phyloP scores from a whole-genome alignment of 208 protist species.

The Leptomonas seymouri region DNA sequence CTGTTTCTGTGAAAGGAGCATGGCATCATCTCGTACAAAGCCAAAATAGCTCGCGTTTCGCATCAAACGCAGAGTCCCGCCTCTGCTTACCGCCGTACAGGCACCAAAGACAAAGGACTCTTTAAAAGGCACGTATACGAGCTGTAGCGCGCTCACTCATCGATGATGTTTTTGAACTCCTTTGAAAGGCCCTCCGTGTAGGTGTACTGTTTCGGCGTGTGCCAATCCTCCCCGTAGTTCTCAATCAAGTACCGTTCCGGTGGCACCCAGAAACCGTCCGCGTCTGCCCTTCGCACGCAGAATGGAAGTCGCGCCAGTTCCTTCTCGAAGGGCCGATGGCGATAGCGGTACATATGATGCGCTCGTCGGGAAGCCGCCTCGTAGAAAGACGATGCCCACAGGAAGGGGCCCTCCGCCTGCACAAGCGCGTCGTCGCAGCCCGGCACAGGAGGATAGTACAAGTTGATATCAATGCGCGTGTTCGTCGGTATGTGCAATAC shows the following conservation, averaged over 20 bases:
- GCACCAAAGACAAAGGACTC: background rate
- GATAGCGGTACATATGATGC: conserved; percentile 88
- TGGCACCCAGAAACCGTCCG: conserved; percentile 54
- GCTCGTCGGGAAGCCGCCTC: conserved; percentile 46
- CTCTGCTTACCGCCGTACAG: no score
- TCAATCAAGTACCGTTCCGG: conserved; percentile 72
- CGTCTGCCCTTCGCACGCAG: conserved; percentile 32
- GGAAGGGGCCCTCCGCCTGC: conserved; percentile 42
- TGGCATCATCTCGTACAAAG: no score
- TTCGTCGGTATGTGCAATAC: conserved; percentile 61
- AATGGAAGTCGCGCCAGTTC: conserved; percentile 42
- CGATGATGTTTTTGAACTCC: conserved; percentile 90
- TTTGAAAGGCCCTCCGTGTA: conserved; percentile 73
- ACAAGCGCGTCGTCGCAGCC: conserved; percentile 36
- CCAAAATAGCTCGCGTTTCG: no score
- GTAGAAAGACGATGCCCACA: conserved; percentile 86
- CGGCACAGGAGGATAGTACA: conserved; percentile 73
- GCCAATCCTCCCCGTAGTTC: conserved; percentile 87
- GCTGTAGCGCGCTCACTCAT: conserved; percentile 37
- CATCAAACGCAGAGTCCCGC: no score
- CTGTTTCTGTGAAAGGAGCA: no score
- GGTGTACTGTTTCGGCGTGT: conserved; percentile 61
- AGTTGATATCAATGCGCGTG: conserved; percentile 83
- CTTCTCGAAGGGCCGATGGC: conserved; percentile 53
- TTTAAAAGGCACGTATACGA: background rate